A percentile compares a stretch with the other conserved stretches of the same genome.
phyloP scores from a whole-genome alignment of 225 moss, liverwort and hornwort genomes.

The Neckera pumila region DNA sequence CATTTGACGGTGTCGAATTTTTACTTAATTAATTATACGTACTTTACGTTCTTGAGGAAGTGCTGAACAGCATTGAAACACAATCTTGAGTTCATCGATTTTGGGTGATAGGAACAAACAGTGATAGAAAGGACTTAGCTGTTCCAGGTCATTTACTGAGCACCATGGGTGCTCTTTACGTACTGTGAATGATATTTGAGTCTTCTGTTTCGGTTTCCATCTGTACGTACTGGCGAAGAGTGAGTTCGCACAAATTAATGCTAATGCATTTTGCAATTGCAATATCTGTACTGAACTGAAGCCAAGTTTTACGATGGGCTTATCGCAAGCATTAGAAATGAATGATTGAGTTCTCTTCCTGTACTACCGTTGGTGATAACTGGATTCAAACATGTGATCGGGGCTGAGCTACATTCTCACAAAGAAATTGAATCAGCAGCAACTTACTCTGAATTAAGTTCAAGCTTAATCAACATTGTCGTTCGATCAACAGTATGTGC shows the following conservation, averaged over 20 bases:
- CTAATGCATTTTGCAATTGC: not conserved
- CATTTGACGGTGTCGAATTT: not conserved
- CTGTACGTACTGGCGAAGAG: not conserved
- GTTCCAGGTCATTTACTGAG: too few species aligned
- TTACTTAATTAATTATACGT: too few species aligned
- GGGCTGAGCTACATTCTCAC: not conserved
- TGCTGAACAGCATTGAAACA: not conserved
- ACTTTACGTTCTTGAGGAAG: not conserved
- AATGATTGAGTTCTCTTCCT: not conserved
- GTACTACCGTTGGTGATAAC: not conserved
- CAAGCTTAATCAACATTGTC: not conserved
- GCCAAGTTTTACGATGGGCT: not conserved
- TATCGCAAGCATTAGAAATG: not conserved
- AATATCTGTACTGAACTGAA: not conserved
- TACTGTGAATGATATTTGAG: not conserved
- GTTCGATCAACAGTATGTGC: not conserved
- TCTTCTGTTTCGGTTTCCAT: not conserved
- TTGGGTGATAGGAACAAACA: not conserved
- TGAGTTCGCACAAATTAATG: not conserved
- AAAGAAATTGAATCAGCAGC: not conserved
- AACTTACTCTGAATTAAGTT: not conserved
- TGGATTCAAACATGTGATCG: not conserved
- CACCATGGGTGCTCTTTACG: too few species aligned
- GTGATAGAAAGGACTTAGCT: too few species aligned
- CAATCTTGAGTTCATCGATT: not conserved